Base-by-base conservation (phyloP, 192 early-diverging fungal species). In the Lunasporangiospora selenospora region DNA sequence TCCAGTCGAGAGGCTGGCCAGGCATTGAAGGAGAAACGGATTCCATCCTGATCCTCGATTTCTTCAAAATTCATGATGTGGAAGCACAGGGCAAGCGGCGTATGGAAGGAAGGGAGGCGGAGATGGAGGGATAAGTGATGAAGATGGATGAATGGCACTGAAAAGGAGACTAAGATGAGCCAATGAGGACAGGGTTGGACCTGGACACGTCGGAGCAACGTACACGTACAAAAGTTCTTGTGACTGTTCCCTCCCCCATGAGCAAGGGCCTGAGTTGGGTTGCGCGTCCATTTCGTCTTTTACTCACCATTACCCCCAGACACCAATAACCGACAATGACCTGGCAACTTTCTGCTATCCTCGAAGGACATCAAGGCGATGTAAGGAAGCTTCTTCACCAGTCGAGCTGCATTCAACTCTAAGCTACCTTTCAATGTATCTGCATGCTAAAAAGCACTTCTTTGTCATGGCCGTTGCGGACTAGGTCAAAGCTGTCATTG, bases 21-120 rank as follows among this genome's bases (percentile, higher is more conserved):
- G 34, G 94, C 94, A 80, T 99, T 99, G 95, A 96, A 99, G 40
- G 98, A 92, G 75, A 96, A 90, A 12, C 98, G 89, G 59, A 98
- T 86, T 52, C 98, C 98, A 65, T 97, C 95, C 70, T 88, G 86
- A 73, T 99, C 97, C 88, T 99, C 88, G 40, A 95, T 89, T 56
- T 88, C 88, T 55, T 93, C 89, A 78, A 93, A 93, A 65, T 90
- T 88, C 91, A 93, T 93, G 42, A 36, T 41, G 53, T 4, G 52
- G 21, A 47, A 40, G 34, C 37, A 53, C 13, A 11, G 30, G 41
- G 23, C 12, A n/a, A n/a, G n/a, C n/a, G n/a, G n/a, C n/a, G n/a
- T n/a, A n/a, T 1, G 26, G 19, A 31, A 23, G 42, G 42, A 32
- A 33, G 23, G 13, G 39, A 12, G 43, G 23, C 19, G 46, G 19